These are phyloP conservation scores for Colletotrichum siamense DNA, from an alignment of 2,329 filamentous ascomycete species.

Conservation along the genomic window DNA sequence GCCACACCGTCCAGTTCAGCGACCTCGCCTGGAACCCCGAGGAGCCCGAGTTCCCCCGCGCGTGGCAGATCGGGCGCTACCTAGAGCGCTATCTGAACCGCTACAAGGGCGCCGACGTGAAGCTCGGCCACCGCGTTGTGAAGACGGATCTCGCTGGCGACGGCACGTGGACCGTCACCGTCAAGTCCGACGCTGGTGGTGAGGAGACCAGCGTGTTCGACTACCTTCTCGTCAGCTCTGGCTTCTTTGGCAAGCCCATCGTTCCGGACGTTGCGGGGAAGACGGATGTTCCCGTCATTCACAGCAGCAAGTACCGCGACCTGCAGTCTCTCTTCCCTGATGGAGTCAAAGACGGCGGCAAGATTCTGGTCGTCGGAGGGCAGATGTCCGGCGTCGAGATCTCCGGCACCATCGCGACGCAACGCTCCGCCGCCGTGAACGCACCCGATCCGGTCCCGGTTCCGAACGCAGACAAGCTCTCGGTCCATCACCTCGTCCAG, in stretches of 20 bases:
- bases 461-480: slow-evolving; percentile 52
- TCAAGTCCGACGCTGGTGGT: slow-evolving; percentile 36
- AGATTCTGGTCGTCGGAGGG: slow-evolving; percentile 77
- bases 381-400: slow-evolving; percentile 86
- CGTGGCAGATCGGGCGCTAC: slow-evolving; percentile 79
- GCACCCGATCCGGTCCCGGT: slow-evolving; percentile 51
- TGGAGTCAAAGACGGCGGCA: slow-evolving; percentile 49
- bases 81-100: slow-evolving; percentile 66
- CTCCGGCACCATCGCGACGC: slow-evolving; percentile 72
- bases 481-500: slow-evolving; percentile 72
- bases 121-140: slow-evolving; percentile 54
- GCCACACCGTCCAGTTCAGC: slow-evolving; percentile 75
- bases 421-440: slow-evolving; percentile 69
- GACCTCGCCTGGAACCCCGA: slow-evolving; percentile 73
- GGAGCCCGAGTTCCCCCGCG: slow-evolving; percentile 72
- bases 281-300: slow-evolving; percentile 57
- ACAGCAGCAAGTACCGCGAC: slow-evolving; percentile 72
- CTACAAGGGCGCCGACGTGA: slow-evolving; percentile 55
- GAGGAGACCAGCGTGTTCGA: slow-evolving; percentile 65
- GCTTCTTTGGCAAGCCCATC: slow-evolving; percentile 73
- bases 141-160: slow-evolving; percentile 38
- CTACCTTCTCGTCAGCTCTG: slow-evolving; percentile 74
- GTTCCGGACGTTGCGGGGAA: slow-evolving; percentile 48
- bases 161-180: slow-evolving; percentile 46
- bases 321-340: slow-evolving; percentile 52